Base-by-base conservation (phyloP, 2,329 filamentous ascomycete species). In the Thermochaetoides dissita region DNA sequence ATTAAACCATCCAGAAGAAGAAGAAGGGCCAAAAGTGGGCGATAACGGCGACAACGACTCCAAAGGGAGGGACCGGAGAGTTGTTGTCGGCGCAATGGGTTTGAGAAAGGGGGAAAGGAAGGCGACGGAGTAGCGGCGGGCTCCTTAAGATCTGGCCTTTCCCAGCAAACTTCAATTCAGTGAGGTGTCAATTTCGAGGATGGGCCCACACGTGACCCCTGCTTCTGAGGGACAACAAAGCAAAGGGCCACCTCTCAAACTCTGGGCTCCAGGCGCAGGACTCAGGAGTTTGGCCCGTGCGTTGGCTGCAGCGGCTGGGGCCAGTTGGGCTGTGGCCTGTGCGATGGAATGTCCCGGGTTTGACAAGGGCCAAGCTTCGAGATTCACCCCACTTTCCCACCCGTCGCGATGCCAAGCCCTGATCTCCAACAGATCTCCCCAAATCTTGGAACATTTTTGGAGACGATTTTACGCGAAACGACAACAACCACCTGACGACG, bases 71-170 rank as follows among this genome's bases (percentile, higher is more conserved):
- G 34, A 12, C 34, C 10, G n/a, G 34, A 47, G 47, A 39, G 42
- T 43, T 51, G 50, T 53, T 44, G 53, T 49, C 51, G 51, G 46
- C 51, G 47, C 53, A 50, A 47, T 53, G 43, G 41, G 37, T 48
- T 55, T 47, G 49, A 47, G 45, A 46, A 52, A 47, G 50, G 51
- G 50, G 42, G 46, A 41, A 89, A 88, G 44, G 95, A 88, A 44
- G 47, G 41, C 34, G 36, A 35, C 10, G 34, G 6, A 10, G 31
- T 6, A 12, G 17, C n/a, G 34, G 34, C n/a, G 45, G 33, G 47
- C 49, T 52, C 47, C 47, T 49, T 46, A 46, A 52, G 48, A 54
- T 55, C 49, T 53, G 49, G 49, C 47, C 47, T 52, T 45, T 24
- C 17, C 17, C 17, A 24, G 34, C 45, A 50, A 49, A 51, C 45